These are phyloP conservation scores for Priceomyces haplophilus DNA, from an alignment of 805 yeast species.

Conservation along the genomic window DNA sequence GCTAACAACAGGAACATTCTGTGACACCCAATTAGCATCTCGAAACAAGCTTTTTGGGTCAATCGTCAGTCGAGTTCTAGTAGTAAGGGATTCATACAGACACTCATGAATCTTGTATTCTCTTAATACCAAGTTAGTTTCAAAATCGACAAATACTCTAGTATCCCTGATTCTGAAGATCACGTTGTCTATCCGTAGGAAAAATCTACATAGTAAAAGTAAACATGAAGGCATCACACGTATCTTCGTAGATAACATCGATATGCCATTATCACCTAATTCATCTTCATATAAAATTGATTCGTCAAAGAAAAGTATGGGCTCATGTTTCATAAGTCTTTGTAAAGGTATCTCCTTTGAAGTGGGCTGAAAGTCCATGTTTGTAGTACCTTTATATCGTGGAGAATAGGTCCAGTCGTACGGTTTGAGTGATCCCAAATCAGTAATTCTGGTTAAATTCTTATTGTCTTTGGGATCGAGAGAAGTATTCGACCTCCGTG, in stretches of 20 bases:
- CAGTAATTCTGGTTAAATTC: constrained; percentile 40
- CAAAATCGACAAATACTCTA: constrained; percentile 76
- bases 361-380: constrained; percentile 19
- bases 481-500: constrained; percentile 26
- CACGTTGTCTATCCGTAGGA: constrained; percentile 87
- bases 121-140: constrained; percentile 58
- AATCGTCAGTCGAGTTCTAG: constrained; percentile 20
- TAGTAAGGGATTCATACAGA: constrained; percentile 29
- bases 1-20: constrained; percentile 50
- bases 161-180: constrained; percentile 81
- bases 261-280: constrained; percentile 91
- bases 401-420: constrained; percentile 97
- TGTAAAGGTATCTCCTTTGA: constrained; percentile 59
- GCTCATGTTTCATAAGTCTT: constrained; percentile 69
- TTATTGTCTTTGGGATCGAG: constrained; percentile 21
- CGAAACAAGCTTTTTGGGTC: constrained; percentile 54
- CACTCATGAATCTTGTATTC: constrained; percentile 67
- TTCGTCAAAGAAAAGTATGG: constrained; percentile 86
- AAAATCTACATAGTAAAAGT: constrained; percentile 70
- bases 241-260: constrained; percentile 71
- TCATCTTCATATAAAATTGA: constrained; percentile 91
- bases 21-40: constrained; percentile 70
- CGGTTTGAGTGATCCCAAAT: constrained; percentile 66
- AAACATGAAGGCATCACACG: constrained; percentile 86
- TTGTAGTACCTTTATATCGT: constrained; percentile 62